Percentiles rank a stretch among this genome's conserved stretches.
phyloP scores from a whole-genome alignment of 371 early-diverging fungal genomes.

The Mucor piriformis region DNA sequence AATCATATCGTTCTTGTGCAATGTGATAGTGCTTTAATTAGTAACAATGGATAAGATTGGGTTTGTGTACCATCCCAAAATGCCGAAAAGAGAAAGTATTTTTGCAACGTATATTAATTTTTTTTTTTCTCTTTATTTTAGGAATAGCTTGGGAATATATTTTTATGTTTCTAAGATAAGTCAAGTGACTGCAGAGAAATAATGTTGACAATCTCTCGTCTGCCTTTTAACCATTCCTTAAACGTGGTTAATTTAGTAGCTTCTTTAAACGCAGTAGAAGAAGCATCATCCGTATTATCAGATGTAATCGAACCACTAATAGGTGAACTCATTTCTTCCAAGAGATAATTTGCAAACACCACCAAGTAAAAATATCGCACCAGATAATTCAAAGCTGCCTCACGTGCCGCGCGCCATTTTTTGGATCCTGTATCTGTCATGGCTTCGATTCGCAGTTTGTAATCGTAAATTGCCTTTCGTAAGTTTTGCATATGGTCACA shows the following conservation, averaged over 20 bases:
- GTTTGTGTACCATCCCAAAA: background rate
- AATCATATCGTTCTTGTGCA: background rate
- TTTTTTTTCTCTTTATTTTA: background rate
- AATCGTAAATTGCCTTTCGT: constrained; percentile 70
- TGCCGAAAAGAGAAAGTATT: background rate
- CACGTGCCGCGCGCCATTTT: constrained; percentile 50
- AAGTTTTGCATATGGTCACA: constrained; percentile 83
- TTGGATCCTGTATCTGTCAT: constrained; percentile 47
- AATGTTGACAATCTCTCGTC: constrained; percentile 58
- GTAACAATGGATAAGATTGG: constrained; percentile 5
- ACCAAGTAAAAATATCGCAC: constrained; percentile 76
- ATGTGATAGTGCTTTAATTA: background rate
- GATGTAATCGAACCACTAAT: too few relatives aligned
- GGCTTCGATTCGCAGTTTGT: constrained; percentile 59
- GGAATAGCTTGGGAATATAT: background rate
- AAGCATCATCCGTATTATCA: constrained; percentile 4
- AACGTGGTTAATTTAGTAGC: constrained; percentile 48
- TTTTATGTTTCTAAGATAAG: constrained; percentile 8
- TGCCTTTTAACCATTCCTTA: constrained; percentile 53
- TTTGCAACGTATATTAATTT: background rate
- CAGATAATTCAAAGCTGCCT: constrained; percentile 64
- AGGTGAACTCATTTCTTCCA: constrained; percentile 57
- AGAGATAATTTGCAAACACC: constrained; percentile 71
- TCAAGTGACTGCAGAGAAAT: constrained; percentile 36
- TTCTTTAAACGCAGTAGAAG: constrained; percentile 33